Percentiles rank a stretch among this genome's conserved stretches.
Conservation (phyloP, 371 early-diverging fungal species). For the Ordospora colligata region DNA sequence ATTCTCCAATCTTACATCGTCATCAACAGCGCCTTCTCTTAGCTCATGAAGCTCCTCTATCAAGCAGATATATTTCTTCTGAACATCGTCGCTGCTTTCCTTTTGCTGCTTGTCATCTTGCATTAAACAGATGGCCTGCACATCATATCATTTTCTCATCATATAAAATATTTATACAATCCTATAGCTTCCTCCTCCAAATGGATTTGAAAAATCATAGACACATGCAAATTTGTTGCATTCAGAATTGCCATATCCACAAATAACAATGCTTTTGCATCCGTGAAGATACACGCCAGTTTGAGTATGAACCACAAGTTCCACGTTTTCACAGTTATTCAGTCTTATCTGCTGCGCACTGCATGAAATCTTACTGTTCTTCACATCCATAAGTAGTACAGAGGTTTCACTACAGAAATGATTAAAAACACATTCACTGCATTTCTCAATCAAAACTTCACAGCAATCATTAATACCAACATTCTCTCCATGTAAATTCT, state of each 20-base stretch:
- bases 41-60: slow-evolving; percentile 31
- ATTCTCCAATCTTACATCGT: slow-evolving; percentile 10
- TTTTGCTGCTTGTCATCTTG: neutral
- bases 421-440: neutral
- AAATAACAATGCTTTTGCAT: slow-evolving; percentile 1
- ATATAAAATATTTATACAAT: neutral
- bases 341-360: slow-evolving; percentile 30
- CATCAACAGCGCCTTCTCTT: slow-evolving; percentile 38
- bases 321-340: slow-evolving; percentile 17
- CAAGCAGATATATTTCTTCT: slow-evolving; percentile 42
- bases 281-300: slow-evolving; percentile 25
- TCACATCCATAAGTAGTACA: slow-evolving; percentile 10
- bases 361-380: slow-evolving; percentile 20
- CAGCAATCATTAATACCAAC: neutral
- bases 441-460: neutral
- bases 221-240: slow-evolving; percentile 12
- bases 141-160: neutral
- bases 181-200: slow-evolving; percentile 18
- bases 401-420: slow-evolving; percentile 2
- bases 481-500: neutral
- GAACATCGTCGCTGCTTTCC: neutral
- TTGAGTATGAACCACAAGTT: neutral
- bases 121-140: neutral
- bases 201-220: slow-evolving; percentile 26
- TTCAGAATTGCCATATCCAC: neutral